Evolutionary conservation across 495 filamentous ascomycete genomes (phyloP).

Genomic region (Podospora pseudopauciseta): DNA sequence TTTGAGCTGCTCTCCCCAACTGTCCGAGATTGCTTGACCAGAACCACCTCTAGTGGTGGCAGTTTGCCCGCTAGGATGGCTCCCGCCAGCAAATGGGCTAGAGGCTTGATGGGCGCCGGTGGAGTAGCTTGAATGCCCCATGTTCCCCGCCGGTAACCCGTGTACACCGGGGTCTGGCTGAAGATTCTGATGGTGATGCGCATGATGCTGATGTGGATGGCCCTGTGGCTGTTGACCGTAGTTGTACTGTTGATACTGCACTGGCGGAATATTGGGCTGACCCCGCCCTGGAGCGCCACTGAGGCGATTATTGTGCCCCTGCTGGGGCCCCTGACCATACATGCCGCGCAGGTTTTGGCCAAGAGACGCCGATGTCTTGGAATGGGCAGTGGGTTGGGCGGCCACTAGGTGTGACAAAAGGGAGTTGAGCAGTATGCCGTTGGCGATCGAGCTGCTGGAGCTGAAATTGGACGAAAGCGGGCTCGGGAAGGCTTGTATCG

Average conservation of each 20-base stretch:
- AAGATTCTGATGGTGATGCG: slow-evolving; percentile 66
- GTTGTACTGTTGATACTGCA: slow-evolving; percentile 59
- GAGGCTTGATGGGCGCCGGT: slow-evolving; percentile 67
- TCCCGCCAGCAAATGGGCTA: slow-evolving; percentile 65
- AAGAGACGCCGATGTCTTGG: slow-evolving; percentile 66
- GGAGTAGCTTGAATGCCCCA: slow-evolving; percentile 74
- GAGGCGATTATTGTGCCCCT: slow-evolving; percentile 70
- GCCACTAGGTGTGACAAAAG: slow-evolving; percentile 31
- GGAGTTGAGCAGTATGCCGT: slow-evolving; percentile 30
- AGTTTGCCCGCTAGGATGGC: slow-evolving; percentile 72
- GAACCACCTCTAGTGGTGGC: slow-evolving; percentile 40
- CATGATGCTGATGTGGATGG: slow-evolving; percentile 69
- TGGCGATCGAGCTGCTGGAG: slow-evolving; percentile 27
- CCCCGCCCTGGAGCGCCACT: slow-evolving; percentile 51
- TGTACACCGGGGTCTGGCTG: slow-evolving; percentile 72
- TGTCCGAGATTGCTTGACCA: slow-evolving; percentile 58
- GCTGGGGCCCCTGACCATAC: slow-evolving; percentile 78
- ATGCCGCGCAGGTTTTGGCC: slow-evolving; percentile 67
- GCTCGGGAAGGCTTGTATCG: slow-evolving; percentile 55
- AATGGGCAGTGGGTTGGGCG: slow-evolving; percentile 43
- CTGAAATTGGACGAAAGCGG: slow-evolving; percentile 27
- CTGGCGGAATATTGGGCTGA: slow-evolving; percentile 25
- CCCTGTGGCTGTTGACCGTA: slow-evolving; percentile 59
- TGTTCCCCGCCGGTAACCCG: slow-evolving; percentile 47
- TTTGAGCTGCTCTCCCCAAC: slow-evolving; percentile 85